A percentile compares a stretch with the other conserved stretches of the same genome.
Evolutionary conservation across 2,329 filamentous ascomycete genomes (phyloP).

Genomic region (Fusarium nanum): DNA sequence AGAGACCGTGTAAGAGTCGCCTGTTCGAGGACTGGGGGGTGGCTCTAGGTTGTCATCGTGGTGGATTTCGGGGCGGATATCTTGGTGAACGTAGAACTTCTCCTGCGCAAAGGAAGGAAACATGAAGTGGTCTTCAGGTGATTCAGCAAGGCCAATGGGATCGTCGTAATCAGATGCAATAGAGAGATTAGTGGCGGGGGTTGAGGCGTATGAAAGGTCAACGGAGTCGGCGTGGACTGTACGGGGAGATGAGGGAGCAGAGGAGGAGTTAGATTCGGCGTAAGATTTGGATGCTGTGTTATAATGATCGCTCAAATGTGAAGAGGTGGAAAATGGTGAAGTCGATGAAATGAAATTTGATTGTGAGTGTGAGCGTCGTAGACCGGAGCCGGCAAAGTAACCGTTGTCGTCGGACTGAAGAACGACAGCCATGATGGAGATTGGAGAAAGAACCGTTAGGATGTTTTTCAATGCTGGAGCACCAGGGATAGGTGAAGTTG

Average conservation of each 20-base stretch:
- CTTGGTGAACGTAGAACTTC: constrained; percentile 56
- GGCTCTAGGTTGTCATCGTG: constrained; percentile 60
- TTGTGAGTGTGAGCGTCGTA: constrained; percentile 71
- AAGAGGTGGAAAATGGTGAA: constrained; percentile 58
- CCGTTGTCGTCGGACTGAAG: constrained; percentile 67
- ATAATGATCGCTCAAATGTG: constrained; percentile 62
- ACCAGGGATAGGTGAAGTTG: constrained; percentile 33
- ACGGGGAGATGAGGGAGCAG: constrained; percentile 67
- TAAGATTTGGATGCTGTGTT: constrained; percentile 56
- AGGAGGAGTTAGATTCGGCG: constrained; percentile 63
- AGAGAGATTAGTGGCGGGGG: constrained; percentile 72
- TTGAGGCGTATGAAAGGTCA: constrained; percentile 70
- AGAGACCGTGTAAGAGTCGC: constrained; percentile 64
- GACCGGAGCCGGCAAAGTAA: constrained; percentile 65
- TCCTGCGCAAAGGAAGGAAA: constrained; percentile 60
- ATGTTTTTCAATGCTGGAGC: constrained; percentile 42
- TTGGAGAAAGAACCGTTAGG: constrained; percentile 35
- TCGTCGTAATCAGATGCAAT: constrained; percentile 69
- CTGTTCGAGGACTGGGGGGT: constrained; percentile 62
- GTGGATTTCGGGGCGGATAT: constrained; percentile 41
- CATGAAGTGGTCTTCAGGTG: constrained; percentile 60
- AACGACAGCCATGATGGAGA: constrained; percentile 64
- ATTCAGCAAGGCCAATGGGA: constrained; percentile 56
- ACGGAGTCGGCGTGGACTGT: constrained; percentile 64
- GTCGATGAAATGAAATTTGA: constrained; percentile 63